Conservation (phyloP, 2,329 filamentous ascomycete species). For the Paracoccidioides brasiliensis region DNA sequence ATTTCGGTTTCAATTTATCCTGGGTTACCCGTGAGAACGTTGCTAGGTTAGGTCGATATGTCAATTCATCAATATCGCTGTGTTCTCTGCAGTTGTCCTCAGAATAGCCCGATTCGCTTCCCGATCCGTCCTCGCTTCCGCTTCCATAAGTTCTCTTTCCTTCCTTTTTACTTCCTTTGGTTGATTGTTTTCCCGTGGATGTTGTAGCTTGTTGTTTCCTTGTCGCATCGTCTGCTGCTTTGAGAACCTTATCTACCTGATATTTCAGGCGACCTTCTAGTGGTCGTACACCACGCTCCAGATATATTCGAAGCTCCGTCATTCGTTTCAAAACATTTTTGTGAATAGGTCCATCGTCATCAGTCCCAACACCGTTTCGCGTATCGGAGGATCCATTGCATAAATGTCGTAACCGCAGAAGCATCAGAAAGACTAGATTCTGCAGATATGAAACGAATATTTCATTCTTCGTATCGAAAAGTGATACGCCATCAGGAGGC, state of each 20-base stretch:
- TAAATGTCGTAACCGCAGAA: slow-evolving; percentile 60
- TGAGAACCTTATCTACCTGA: slow-evolving; percentile 88
- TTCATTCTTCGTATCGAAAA: slow-evolving; percentile 93
- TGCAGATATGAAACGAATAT: slow-evolving; percentile 93
- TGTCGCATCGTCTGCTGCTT: slow-evolving; percentile 54
- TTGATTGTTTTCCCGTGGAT: slow-evolving; percentile 20
- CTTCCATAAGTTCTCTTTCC: slow-evolving; percentile 23
- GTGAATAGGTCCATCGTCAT: slow-evolving; percentile 34
- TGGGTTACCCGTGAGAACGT: slow-evolving; percentile 28
- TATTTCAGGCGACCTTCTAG: slow-evolving; percentile 85
- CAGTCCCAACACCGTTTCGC: slow-evolving; percentile 21
- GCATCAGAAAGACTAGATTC: slow-evolving; percentile 76
- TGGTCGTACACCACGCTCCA: slow-evolving; percentile 84
- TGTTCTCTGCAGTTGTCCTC: slow-evolving; percentile 19
- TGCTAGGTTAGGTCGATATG: slow-evolving; percentile 49
- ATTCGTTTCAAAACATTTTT: slow-evolving; percentile 70
- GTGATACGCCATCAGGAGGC: slow-evolving; percentile 77
- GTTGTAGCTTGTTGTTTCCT: slow-evolving; percentile 17
- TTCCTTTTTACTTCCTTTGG: slow-evolving; percentile 17
- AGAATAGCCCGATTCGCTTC: slow-evolving; percentile 13
- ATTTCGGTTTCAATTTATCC: slow-evolving; percentile 20
- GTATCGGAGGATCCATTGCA: slow-evolving; percentile 15
- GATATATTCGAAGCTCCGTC: slow-evolving; percentile 78
- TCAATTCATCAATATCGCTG: slow-evolving; percentile 44
- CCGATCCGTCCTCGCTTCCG: slow-evolving; percentile 21